phyloP scores from a whole-genome alignment of 495 filamentous ascomycete genomes.

The Parachaetomium inaequale region DNA sequence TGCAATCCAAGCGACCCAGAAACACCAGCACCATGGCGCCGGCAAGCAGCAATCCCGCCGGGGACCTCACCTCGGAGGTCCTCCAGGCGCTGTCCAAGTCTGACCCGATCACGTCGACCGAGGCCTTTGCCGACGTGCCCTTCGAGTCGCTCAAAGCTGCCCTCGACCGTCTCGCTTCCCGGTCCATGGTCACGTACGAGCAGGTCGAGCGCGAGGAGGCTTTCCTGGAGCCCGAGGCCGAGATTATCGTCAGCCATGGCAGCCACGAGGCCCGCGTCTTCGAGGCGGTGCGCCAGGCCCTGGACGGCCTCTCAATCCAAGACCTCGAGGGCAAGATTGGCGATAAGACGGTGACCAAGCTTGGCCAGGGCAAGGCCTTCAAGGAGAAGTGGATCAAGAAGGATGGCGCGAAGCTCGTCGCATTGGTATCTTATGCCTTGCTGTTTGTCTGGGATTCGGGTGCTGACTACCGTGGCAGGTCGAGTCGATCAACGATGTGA shows the following conservation, averaged over 20 bases:
- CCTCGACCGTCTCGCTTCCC: constrained; percentile 75
- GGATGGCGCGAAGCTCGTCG: constrained; percentile 47
- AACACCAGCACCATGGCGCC: constrained; percentile 16
- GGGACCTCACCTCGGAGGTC: constrained; percentile 61
- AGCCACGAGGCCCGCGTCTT: constrained; percentile 96
- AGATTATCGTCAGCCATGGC: constrained; percentile 74
- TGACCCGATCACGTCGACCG: constrained; percentile 64
- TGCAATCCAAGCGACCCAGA: background rate
- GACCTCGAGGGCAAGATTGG: constrained; percentile 72
- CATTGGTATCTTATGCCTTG: constrained; percentile 18
- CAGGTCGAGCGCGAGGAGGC: constrained; percentile 74
- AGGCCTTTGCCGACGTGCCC: constrained; percentile 70
- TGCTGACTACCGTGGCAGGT: constrained; percentile 39
- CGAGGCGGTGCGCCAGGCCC: constrained; percentile 69
- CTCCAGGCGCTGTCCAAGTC: constrained; percentile 64
- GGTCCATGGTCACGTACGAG: constrained; percentile 83
- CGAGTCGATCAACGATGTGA: constrained; percentile 72
- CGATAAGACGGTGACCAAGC: constrained; percentile 76
- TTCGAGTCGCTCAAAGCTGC: constrained; percentile 77
- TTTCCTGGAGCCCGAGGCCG: constrained; percentile 73
- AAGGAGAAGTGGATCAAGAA: constrained; percentile 94
- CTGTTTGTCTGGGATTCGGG: background rate
- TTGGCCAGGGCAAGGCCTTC: constrained; percentile 95
- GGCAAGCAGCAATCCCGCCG: constrained; percentile 13
- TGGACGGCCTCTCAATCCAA: constrained; percentile 74